Evolutionary conservation across 108 stramenopile species (phyloP), one percentile per base, ranked within the genome.

Genomic region (Nannochloropsis salina): DNA sequence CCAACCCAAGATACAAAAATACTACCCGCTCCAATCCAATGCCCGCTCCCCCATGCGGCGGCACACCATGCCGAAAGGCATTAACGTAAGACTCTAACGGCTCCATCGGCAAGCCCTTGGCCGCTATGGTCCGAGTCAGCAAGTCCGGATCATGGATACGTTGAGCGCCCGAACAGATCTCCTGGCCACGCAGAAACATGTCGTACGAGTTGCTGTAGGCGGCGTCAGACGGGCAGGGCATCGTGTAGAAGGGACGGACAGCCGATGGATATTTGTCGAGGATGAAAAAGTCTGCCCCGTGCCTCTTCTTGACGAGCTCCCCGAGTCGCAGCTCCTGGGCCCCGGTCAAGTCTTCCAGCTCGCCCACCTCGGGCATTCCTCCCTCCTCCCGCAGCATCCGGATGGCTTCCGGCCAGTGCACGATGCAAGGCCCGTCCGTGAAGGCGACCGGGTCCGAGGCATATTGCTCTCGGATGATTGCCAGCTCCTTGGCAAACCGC

Each of bases 121-220:
- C 85, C 44, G 93, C 86, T 18, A 98, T 90, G 12, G 94, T 93
- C 41, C 88, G 20, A 83, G 83, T 41, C 81, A 91, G 47, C 89
- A 90, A 84, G 43, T 89, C 82, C 31, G 88, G 85, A n/a, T 91
- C 89, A 83, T 89, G 90, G 40, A 90, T 88, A 80, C 98, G 94
- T 87, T 98, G 98, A 42, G 98, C 98, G 45, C 98, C 98, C 6
- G 95, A 95, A 89, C 98, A 98, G 84, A 98, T 98, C 93, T 98
- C 98, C 91, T 95, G 95, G 15, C 98, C 98, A 2, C 98, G 92
- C 45, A 98, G 93, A 85, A 98, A 97, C 80, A 98, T 94, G 85
- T 98, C 98, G 89, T 98, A 98, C 2, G 95, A 96, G 87, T 98
- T 98, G 43, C 94, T 94, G 84, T 93, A 96, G 21, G 91, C 83